Base-by-base conservation (phyloP, 192 early-diverging fungal species). In the Umbelopsis ramanniana region DNA sequence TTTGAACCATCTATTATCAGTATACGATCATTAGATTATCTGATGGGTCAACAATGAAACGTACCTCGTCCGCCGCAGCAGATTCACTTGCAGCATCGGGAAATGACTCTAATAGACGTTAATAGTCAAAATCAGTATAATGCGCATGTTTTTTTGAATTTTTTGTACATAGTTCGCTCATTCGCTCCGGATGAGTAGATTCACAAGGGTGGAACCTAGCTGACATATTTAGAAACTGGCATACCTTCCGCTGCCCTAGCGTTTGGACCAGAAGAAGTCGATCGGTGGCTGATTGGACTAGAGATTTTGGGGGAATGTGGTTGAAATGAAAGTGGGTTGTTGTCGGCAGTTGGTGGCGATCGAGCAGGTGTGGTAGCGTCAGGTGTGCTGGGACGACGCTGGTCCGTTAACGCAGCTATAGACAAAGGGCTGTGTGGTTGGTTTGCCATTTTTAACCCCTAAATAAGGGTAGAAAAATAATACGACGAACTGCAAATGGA, bases 371-470 rank as follows among this genome's bases (percentile, higher is more conserved):
- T 63, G 35, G 57, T 29, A 26, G 57, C 15, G 33, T 29, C 14
- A 63, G 23, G 26, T 37, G 57, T 37, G 23, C 40, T 43, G 40
- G 22, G 26, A 33, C 15, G 33, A 33, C 15, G 33, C 29, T 63
- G 57, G 57, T 63, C 57, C 6, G 57, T 63, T 35, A 63, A 63
- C 29, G 57, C 57, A 17, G 57, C 57, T 11, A 63, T 63, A 19
- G 57, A 63, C 29, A 63, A 35, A 19, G 57, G 33, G 33, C 57
- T 63, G 26, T 63, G 57, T 37, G 57, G 57, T 63, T 63, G 57
- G 33, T 63, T 63, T 63, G 57, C 33, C 57, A 63, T 63, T 63
- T 63, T 50, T 63, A 35, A 63, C 26, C 57, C 57, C 33, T 63
- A 29, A 33, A 38, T 37, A 37, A 63, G 57, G 57, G 57, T 63